A percentile compares a stretch with the other conserved stretches of the same genome.
Conservation (phyloP, 805 yeast species). For the Monosporozyma siamensis region DNA sequence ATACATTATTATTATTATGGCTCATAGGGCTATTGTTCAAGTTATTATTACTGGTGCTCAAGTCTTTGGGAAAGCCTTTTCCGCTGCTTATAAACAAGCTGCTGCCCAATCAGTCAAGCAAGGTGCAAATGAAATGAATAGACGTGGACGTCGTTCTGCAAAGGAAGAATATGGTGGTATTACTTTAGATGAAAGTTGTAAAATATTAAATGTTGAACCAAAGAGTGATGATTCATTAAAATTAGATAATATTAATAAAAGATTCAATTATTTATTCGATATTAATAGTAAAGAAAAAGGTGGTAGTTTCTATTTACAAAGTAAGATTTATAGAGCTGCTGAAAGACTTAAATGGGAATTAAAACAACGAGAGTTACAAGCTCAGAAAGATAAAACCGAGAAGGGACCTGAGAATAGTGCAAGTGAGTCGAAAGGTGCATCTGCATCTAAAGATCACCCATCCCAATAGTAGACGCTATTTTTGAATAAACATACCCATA, state of each 20-base stretch:
- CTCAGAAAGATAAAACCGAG: conserved; percentile 5
- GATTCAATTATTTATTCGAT: conserved; percentile 74
- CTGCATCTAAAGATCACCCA: not conserved
- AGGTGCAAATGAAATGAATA: conserved; percentile 38
- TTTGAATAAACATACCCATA: too few species aligned
- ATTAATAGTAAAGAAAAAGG: conserved; percentile 90
- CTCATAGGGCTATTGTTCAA: conserved; percentile 83
- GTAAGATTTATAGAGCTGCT: conserved; percentile 89
- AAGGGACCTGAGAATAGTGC: not conserved
- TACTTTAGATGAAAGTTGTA: conserved; percentile 80
- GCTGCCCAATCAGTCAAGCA: conserved; percentile 85
- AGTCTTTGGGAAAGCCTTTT: conserved; percentile 90
- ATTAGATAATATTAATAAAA: conserved; percentile 52
- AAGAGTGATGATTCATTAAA: conserved; percentile 40
- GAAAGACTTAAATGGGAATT: conserved; percentile 79
- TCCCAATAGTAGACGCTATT: too few species aligned
- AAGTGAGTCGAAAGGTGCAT: too few species aligned
- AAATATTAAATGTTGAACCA: conserved; percentile 74
- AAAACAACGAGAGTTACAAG: conserved; percentile 18
- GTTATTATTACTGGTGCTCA: conserved; percentile 91
- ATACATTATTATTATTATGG: conserved; percentile 36
- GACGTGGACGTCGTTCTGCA: conserved; percentile 32
- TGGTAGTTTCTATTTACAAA: conserved; percentile 89
- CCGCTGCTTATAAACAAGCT: conserved; percentile 95
- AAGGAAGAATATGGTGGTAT: conserved; percentile 58